phyloP scores from a whole-genome alignment of 208 protist genomes.

The Trichomonas gallinae region DNA sequence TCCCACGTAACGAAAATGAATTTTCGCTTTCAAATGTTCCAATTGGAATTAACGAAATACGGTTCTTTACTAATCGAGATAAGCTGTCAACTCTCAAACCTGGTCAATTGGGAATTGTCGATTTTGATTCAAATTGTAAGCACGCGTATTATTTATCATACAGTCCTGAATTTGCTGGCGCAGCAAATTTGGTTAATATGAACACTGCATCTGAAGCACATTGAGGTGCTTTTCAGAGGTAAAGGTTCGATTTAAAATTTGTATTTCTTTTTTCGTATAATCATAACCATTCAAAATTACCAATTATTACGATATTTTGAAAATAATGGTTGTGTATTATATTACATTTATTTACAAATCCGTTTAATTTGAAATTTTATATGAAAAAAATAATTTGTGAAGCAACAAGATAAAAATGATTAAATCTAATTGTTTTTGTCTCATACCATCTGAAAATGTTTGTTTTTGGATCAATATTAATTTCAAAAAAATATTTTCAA shows the following conservation, averaged over 20 bases:
- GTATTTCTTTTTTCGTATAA: too few relatives aligned
- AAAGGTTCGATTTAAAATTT: not conserved
- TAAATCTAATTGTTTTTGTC: too few relatives aligned
- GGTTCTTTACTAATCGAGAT: not conserved
- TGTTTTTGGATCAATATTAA: too few relatives aligned
- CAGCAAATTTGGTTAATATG: not conserved
- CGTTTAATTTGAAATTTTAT: too few relatives aligned
- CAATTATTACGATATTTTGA: too few relatives aligned
- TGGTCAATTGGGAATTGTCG: not conserved
- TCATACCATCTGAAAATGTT: too few relatives aligned
- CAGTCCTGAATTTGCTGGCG: not conserved
- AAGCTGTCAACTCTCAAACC: not conserved
- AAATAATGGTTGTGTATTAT: too few relatives aligned
- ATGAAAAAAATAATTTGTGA: too few relatives aligned
- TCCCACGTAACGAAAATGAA: not conserved
- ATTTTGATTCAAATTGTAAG: not conserved
- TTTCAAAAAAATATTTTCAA: too few relatives aligned
- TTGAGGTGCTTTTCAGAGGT: not conserved
- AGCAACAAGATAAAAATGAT: too few relatives aligned
- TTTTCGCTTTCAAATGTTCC: not conserved
- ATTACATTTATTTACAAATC: too few relatives aligned
- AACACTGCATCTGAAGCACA: not conserved
- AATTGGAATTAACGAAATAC: not conserved
- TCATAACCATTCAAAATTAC: too few relatives aligned
- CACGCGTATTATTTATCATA: not conserved